Percentiles rank a stretch among this genome's conserved stretches.
phyloP scores from a whole-genome alignment of 768 basidiomycete genomes.

The Suillus decipiens region DNA sequence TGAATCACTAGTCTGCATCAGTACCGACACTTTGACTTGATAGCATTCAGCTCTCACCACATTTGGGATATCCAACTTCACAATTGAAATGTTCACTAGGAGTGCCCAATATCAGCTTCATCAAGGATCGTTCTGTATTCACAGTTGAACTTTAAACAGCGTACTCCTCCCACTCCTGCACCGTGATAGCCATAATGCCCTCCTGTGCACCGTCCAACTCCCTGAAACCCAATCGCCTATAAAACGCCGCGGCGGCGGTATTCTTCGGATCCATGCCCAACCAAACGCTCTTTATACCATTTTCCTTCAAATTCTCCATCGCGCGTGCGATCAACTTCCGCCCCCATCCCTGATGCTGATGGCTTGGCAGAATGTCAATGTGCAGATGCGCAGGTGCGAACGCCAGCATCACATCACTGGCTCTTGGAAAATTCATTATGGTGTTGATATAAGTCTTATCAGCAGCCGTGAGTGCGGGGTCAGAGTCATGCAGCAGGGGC shows the following conservation, averaged over 20 bases:
- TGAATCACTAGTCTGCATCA: not conserved
- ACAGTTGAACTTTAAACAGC: not conserved
- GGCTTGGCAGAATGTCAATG: conserved; percentile 66
- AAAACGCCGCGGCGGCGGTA: conserved; percentile 59
- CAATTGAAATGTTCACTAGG: not conserved
- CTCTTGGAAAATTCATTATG: conserved; percentile 38
- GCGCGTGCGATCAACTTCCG: conserved; percentile 57
- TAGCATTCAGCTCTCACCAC: not conserved
- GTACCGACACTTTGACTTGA: not conserved
- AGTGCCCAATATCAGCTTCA: not conserved
- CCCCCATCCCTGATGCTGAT: conserved; percentile 76
- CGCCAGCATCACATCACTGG: conserved; percentile 53
- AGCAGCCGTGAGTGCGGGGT: conserved; percentile 18
- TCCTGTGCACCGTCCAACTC: conserved; percentile 52
- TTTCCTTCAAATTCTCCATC: conserved; percentile 52
- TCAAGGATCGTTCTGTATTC: not conserved
- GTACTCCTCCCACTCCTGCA: conserved; percentile 37
- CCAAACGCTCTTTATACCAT: conserved; percentile 57
- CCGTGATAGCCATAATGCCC: conserved; percentile 55
- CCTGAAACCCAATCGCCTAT: conserved; percentile 61
- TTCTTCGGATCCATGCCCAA: conserved; percentile 70
- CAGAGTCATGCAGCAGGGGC: conserved; percentile 13
- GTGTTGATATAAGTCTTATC: conserved; percentile 35
- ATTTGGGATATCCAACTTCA: not conserved
- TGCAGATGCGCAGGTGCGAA: conserved; percentile 79